Percentiles rank a stretch among this genome's conserved stretches.
These are phyloP conservation scores for Nigrospora osmanthi DNA, from an alignment of 2,329 filamentous ascomycete genomes.

Conservation along the genomic window DNA sequence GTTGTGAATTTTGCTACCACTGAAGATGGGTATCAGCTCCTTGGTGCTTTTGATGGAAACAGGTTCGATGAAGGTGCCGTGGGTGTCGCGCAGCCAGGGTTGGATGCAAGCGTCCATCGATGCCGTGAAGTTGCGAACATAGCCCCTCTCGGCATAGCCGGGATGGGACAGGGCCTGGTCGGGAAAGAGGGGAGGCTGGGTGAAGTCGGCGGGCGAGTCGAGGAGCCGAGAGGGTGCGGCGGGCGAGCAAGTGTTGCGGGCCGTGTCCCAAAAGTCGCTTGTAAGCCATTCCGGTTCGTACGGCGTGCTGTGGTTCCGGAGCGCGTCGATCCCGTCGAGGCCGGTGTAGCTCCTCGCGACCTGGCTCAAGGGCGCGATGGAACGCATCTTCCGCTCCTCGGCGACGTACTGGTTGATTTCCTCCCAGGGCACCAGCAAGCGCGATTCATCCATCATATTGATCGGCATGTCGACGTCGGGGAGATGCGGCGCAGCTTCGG, in stretches of 20 bases:
- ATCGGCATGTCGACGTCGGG: constrained; percentile 49
- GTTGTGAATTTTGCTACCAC: constrained; percentile 47
- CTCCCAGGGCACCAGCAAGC: constrained; percentile 44
- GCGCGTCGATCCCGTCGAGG: constrained; percentile 11
- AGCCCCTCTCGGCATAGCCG: constrained; percentile 29
- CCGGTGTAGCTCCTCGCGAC: constrained; percentile 30
- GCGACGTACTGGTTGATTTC: constrained; percentile 35
- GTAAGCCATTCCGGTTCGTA: constrained; percentile 28
- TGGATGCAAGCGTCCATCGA: constrained; percentile 48
- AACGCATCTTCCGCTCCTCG: constrained; percentile 28
- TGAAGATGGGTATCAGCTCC: constrained; percentile 49
- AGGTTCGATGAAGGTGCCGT: constrained; percentile 47
- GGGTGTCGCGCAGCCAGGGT: constrained; percentile 34
- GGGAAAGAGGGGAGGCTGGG: constrained; percentile 18
- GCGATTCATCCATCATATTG: constrained; percentile 43
- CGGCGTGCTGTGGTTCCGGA: constrained; percentile 4
- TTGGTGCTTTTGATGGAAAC: constrained; percentile 38
- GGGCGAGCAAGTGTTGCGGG: constrained; percentile 39
- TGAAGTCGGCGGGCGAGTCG: constrained; percentile 19
- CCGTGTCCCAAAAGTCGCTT: constrained; percentile 41
- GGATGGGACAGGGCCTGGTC: constrained; percentile 8
- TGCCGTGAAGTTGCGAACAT: constrained; percentile 48
- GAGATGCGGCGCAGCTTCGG: constrained; percentile 39
- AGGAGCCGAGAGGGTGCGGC: constrained; percentile 35
- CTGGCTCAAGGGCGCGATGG: constrained; percentile 24